Percentiles rank a stretch among this genome's conserved stretches.
phyloP scores from a whole-genome alignment of 163 green algal genomes.

The Prototheca cutis region DNA sequence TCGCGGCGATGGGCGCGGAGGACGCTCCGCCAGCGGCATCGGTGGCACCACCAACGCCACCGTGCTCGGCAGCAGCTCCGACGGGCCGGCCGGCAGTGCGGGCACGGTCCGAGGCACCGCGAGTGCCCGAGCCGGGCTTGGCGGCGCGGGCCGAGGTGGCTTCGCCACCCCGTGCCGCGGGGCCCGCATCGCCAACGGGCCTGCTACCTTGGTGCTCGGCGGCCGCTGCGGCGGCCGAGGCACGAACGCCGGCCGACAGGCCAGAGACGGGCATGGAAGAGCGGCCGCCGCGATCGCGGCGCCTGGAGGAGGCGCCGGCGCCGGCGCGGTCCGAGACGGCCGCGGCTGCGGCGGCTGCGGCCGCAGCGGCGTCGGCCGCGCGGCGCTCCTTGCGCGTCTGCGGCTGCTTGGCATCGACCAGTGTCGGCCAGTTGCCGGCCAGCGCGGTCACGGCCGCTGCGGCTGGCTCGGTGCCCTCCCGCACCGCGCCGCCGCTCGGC shows the following conservation, averaged over 20 bases:
- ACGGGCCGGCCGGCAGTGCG: too few relatives aligned
- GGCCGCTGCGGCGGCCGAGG: too few relatives aligned
- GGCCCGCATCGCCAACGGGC: not conserved
- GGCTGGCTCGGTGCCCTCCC: not conserved
- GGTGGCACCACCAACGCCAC: too few relatives aligned
- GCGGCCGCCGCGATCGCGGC: not conserved
- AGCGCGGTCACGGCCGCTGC: not conserved
- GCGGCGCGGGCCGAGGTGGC: not conserved
- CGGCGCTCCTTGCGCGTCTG: slow-evolving; percentile 10
- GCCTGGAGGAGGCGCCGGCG: too few relatives aligned
- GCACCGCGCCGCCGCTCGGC: slow-evolving; percentile 6
- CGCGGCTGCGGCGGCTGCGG: slow-evolving; percentile 1
- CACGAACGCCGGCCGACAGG: slow-evolving; percentile 4
- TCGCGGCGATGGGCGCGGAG: too few relatives aligned
- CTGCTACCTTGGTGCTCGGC: too few relatives aligned
- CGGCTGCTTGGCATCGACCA: slow-evolving; percentile 52
- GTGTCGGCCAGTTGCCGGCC: slow-evolving; percentile 36
- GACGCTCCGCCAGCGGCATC: too few relatives aligned
- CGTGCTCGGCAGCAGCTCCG: too few relatives aligned
- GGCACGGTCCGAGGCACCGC: too few relatives aligned
- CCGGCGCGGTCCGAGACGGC: not conserved
- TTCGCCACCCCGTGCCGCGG: not conserved
- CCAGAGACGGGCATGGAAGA: slow-evolving; percentile 3
- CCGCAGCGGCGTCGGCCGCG: slow-evolving; percentile 5
- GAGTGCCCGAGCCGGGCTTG: not conserved